phyloP scores from a whole-genome alignment of 2,329 filamentous ascomycete genomes.

The Monilinia laxa region DNA sequence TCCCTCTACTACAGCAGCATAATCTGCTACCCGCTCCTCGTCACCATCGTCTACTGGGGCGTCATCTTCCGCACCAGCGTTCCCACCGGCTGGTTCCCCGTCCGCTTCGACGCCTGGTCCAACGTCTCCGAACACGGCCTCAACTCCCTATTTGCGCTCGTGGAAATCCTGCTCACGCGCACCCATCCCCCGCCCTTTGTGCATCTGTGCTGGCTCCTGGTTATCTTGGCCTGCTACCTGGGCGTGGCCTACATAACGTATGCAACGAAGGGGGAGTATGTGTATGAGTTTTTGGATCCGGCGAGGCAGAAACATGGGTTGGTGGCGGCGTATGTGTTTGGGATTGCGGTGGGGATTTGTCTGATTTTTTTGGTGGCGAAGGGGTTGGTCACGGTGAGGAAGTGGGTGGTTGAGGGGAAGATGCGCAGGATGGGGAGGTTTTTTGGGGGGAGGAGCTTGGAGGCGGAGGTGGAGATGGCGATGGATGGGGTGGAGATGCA shows the following conservation, averaged over 20 bases:
- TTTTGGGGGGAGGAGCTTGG: background rate
- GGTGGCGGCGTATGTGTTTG: slow-evolving; percentile 35
- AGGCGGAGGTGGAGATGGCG: slow-evolving; percentile 5
- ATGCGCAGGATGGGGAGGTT: slow-evolving; percentile 33
- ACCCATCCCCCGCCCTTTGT: slow-evolving; percentile 62
- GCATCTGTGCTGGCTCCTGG: slow-evolving; percentile 64
- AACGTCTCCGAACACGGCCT: slow-evolving; percentile 74
- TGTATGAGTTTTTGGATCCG: slow-evolving; percentile 76
- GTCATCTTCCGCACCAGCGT: slow-evolving; percentile 52
- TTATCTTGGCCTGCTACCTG: slow-evolving; percentile 72
- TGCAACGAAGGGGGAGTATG: slow-evolving; percentile 69
- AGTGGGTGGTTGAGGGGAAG: slow-evolving; percentile 45
- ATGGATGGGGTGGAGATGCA: slow-evolving; percentile 8
- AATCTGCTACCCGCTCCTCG: slow-evolving; percentile 64
- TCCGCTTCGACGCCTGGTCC: slow-evolving; percentile 56
- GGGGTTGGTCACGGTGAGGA: slow-evolving; percentile 26
- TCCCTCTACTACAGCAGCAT: slow-evolving; percentile 62
- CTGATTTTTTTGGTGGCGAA: slow-evolving; percentile 34
- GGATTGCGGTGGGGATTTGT: slow-evolving; percentile 35
- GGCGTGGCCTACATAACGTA: slow-evolving; percentile 71
- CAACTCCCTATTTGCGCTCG: slow-evolving; percentile 71
- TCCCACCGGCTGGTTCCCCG: slow-evolving; percentile 43
- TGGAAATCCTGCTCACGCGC: slow-evolving; percentile 70
- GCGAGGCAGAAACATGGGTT: slow-evolving; percentile 26
- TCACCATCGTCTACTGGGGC: slow-evolving; percentile 70